A percentile compares a stretch with the other conserved stretches of the same genome.
phyloP scores from a whole-genome alignment of 306 rosid genomes.

The Pterocarpus macrocarpus region DNA sequence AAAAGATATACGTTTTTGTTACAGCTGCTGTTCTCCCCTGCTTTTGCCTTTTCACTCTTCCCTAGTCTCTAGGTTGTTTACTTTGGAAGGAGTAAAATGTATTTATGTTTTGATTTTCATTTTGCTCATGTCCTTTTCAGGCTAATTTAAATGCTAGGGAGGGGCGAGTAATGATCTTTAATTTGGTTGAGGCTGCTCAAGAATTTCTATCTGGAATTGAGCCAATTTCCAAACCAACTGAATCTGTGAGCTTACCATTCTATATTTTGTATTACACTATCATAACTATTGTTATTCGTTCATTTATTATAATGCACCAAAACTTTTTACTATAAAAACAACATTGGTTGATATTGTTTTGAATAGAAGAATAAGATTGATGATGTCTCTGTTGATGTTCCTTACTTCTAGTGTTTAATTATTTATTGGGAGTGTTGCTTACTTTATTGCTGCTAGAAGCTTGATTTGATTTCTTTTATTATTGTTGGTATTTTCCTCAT shows the following conservation, averaged over 20 bases:
- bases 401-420: conserved; percentile 9
- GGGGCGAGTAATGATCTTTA: conserved; percentile 92
- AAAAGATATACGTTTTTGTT: neutral
- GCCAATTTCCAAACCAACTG: conserved; percentile 65
- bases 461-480: conserved; percentile 31
- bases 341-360: conserved; percentile 27
- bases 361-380: conserved; percentile 33
- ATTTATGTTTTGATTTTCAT: conserved; percentile 1
- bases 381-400: conserved; percentile 28
- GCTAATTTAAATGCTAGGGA: conserved; percentile 91
- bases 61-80: conserved; percentile 28
- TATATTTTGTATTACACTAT: conserved; percentile 30
- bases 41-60: conserved; percentile 14
- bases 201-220: conserved; percentile 89
- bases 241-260: conserved; percentile 60
- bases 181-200: conserved; percentile 97
- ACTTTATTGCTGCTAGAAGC: conserved; percentile 35
- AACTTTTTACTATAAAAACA: conserved; percentile 13
- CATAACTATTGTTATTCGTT: conserved; percentile 33
- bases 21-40: conserved; percentile 1
- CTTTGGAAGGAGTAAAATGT: conserved; percentile 22
- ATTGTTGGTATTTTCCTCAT: conserved; percentile 21
- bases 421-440: conserved; percentile 14
- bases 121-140: conserved; percentile 55
- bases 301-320: conserved; percentile 8